Evolutionary conservation across 2,329 filamentous ascomycete species (phyloP).

Genomic region (Botrytis tulipae): DNA sequence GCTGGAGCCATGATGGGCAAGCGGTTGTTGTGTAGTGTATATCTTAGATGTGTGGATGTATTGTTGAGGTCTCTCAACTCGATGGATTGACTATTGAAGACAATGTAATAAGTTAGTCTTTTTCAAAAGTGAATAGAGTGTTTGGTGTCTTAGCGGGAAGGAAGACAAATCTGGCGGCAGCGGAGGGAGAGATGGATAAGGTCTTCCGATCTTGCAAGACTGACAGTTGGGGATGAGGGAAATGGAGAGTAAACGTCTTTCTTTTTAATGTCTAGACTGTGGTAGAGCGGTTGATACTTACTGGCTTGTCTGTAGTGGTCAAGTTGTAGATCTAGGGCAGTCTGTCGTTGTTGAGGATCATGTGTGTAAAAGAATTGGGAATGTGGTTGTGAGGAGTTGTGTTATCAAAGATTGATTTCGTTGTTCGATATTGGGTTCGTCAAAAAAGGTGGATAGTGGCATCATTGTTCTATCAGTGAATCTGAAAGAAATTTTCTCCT

Average conservation of each 20-base stretch:
- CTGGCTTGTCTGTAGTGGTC: conserved; percentile 30
- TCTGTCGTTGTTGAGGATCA: background rate
- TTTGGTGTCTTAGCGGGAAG: background rate
- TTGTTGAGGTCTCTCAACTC: background rate
- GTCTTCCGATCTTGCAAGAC: conserved; percentile 19
- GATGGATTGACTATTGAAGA: background rate
- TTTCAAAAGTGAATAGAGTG: background rate
- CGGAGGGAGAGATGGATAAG: background rate
- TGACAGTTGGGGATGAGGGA: conserved; percentile 19
- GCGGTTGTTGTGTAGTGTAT: background rate
- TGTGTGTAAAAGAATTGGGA: background rate
- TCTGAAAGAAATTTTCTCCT: background rate
- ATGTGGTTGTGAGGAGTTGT: background rate
- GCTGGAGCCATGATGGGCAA: conserved; percentile 48
- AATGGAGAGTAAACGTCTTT: conserved; percentile 25
- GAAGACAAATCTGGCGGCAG: background rate
- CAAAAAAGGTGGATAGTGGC: background rate
- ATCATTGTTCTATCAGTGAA: background rate
- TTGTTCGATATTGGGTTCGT: background rate
- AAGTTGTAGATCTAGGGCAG: conserved; percentile 26
- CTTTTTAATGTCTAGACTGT: conserved; percentile 28
- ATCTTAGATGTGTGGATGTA: background rate
- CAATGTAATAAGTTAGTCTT: background rate
- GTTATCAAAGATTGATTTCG: background rate
- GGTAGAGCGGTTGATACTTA: conserved; percentile 16